Evolutionary conservation across 164 flowering plant species (phyloP).

Genomic region (Umbilicus rupestris): DNA sequence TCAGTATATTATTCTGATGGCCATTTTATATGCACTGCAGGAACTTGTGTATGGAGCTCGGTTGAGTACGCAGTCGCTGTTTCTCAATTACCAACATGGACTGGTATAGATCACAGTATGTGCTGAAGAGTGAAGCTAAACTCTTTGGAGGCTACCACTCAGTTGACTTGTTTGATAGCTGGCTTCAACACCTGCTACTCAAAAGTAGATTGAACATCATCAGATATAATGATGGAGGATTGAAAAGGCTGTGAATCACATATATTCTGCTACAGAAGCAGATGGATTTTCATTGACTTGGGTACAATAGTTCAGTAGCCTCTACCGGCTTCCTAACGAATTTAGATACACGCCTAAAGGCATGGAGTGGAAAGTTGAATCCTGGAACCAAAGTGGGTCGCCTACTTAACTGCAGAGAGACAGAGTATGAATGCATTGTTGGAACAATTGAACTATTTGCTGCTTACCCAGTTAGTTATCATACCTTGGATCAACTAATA

Average conservation of each 20-base stretch:
- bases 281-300: not conserved
- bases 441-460: not conserved
- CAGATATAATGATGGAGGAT: not conserved
- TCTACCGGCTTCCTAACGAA: not conserved
- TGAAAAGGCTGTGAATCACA: not conserved
- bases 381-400: not conserved
- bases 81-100: not conserved
- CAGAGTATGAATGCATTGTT: not conserved
- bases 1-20: not conserved
- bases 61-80: not conserved
- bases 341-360: constrained; percentile 1
- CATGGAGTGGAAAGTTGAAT: not conserved
- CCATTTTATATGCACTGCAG: not conserved
- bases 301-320: not conserved
- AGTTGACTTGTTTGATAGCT: constrained; percentile 1
- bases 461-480: not conserved
- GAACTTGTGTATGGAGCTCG: not conserved
- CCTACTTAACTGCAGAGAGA: not conserved
- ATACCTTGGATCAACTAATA: too few relatives aligned
- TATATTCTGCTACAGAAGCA: not conserved
- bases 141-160: not conserved
- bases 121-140: not conserved
- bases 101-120: not conserved
- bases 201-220: constrained; percentile 3
- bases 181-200: constrained; percentile 3